Base-by-base conservation (phyloP, 1,139 yeast species). In the Candida buenavistaensis region DNA sequence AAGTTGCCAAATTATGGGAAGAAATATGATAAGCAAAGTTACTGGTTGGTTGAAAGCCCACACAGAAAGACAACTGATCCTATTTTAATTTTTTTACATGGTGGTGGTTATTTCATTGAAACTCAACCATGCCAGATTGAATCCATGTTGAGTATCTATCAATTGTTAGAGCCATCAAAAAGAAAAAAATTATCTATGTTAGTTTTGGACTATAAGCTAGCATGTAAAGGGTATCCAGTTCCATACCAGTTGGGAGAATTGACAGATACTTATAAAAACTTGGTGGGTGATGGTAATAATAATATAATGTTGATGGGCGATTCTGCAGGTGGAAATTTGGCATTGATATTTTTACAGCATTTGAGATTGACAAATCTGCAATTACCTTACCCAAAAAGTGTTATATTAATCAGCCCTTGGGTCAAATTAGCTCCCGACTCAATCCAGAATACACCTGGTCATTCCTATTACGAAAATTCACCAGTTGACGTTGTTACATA, bases 41-140 rank as follows among this genome's bases (percentile, higher is more conserved):
- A 54, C 28, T 70, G 75, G 75, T 33, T 69, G 6, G 64, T 54
- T 4, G 63, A 63, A 40, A 57, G 55, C 30, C 52, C 54, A 3
- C 43, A 52, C 25, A 46, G 62, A 19, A 45, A 54, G 11, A 11
- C 24, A 22, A 32, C 41, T 5, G 24, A 68, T 39, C 74, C 74
- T 1, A 48, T 70, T 12, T 47, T 70, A 14, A 48, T 69, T 16
- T 69, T 55, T 40, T 43, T 53, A 10, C 75, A 70, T 41, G 75
- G 76, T 12, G 76, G 76, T 2, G 75, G 75, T 2, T 69, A 57
- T 43, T 65, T 55, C 35, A 37, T 65, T 24, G 62, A 68, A 38
- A 59, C 70, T 1, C 48, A 51, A 33, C 60, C 62, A 0, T 48
- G 52, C 27, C 75, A 69, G 39, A 25, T 68, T 20, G 59, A 59